Evolutionary conservation across 129 eudicot genomes (phyloP).

Genomic region (Flaveria sonorensis): DNA sequence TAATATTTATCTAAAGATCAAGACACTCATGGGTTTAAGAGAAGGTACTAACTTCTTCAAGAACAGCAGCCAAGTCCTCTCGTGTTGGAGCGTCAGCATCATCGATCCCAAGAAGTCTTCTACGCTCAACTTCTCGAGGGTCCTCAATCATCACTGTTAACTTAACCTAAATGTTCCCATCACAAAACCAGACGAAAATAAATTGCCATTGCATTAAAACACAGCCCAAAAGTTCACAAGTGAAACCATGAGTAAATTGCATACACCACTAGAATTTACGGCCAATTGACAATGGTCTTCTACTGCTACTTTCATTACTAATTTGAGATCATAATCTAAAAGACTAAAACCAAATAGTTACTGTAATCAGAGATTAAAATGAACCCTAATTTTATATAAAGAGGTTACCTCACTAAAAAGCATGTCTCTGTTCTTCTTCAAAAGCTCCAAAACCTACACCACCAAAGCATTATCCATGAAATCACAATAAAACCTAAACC

Average conservation of each 20-base stretch:
- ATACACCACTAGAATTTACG: not conserved
- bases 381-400: too few relatives aligned
- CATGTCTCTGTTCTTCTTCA: conserved; percentile 92
- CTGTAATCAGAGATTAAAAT: too few relatives aligned
- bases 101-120: conserved; percentile 81
- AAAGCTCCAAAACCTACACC: conserved; percentile 83
- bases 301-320: not conserved
- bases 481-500: not conserved
- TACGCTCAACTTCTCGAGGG: conserved; percentile 87
- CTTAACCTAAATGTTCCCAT: conserved; percentile 56
- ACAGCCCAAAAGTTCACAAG: not conserved
- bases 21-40: conserved; percentile 10
- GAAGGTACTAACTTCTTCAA: conserved; percentile 63
- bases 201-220: conserved; percentile 11
- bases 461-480: conserved; percentile 18
- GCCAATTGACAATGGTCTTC: not conserved
- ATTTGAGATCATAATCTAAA: not conserved
- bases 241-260: too few relatives aligned
- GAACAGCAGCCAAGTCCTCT: conserved; percentile 80
- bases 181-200: conserved; percentile 17
- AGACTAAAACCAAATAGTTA: not conserved
- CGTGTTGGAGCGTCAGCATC: conserved; percentile 82
- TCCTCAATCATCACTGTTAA: conserved; percentile 92
- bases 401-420: conserved; percentile 75
- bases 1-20: not conserved